A percentile compares a stretch with the other conserved stretches of the same genome.
Conservation (phyloP, 495 filamentous ascomycete genomes). For the Aspergillus ellipticus region DNA sequence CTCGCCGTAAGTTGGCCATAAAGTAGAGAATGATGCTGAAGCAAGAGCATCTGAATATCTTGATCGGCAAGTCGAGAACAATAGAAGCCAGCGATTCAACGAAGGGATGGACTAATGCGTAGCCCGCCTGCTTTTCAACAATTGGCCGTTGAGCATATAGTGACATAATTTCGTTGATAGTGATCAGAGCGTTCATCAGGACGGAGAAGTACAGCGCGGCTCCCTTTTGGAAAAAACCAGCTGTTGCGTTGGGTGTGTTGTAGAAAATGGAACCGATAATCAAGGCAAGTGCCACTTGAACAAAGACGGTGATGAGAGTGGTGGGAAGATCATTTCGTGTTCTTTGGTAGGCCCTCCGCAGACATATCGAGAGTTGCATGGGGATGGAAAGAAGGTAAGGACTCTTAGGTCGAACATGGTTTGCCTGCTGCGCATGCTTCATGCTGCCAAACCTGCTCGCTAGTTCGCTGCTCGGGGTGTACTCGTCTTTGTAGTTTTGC, state of each 20-base stretch:
- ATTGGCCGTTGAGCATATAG: slow-evolving; percentile 55
- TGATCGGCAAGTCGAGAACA: slow-evolving; percentile 52
- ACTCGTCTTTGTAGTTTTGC: neutral
- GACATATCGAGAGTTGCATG: slow-evolving; percentile 44
- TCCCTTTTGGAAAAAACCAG: slow-evolving; percentile 66
- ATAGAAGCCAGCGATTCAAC: slow-evolving; percentile 53
- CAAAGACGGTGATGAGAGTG: slow-evolving; percentile 63
- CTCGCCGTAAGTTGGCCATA: slow-evolving; percentile 44
- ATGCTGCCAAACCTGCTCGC: neutral
- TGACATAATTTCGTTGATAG: slow-evolving; percentile 52
- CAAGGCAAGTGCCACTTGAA: slow-evolving; percentile 68
- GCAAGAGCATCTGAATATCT: slow-evolving; percentile 35
- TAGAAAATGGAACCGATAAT: slow-evolving; percentile 83
- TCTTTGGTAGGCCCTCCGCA: slow-evolving; percentile 44
- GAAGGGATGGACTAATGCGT: slow-evolving; percentile 56
- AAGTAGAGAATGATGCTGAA: slow-evolving; percentile 56
- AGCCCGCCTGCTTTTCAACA: slow-evolving; percentile 56
- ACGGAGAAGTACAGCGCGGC: slow-evolving; percentile 85
- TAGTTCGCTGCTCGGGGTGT: neutral
- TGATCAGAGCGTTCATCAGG: slow-evolving; percentile 53
- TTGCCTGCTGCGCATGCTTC: slow-evolving; percentile 28
- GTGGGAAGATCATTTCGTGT: slow-evolving; percentile 67
- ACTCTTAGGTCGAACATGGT: slow-evolving; percentile 29
- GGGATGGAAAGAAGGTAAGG: slow-evolving; percentile 39
- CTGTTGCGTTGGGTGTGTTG: slow-evolving; percentile 57